A percentile compares a stretch with the other conserved stretches of the same genome.
phyloP scores from a whole-genome alignment of 352 stramenopile genomes.

The Elongisporangium undulatum region DNA sequence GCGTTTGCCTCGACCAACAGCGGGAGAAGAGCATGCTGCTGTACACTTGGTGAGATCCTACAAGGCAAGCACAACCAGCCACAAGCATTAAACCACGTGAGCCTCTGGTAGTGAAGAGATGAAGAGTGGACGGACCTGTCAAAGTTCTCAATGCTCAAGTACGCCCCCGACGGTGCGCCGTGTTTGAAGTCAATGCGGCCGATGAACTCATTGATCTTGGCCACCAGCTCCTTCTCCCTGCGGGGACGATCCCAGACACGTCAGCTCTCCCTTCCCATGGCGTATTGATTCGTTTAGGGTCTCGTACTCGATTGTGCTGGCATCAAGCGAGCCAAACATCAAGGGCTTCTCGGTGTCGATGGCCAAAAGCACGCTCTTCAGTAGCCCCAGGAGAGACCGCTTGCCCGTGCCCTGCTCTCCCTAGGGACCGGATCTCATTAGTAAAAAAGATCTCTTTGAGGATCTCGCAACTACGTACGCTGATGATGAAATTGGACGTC shows the following conservation, averaged over 20 bases:
- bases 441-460: not conserved
- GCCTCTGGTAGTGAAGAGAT: not conserved
- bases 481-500: conserved; percentile 65
- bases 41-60: conserved; percentile 47
- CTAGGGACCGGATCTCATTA: conserved; percentile 13
- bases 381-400: conserved; percentile 35
- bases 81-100: not conserved
- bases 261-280: too few species aligned
- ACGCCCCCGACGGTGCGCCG: conserved; percentile 10
- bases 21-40: conserved; percentile 63
- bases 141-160: conserved; percentile 55
- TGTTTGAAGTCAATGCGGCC: conserved; percentile 16
- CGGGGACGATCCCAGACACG: not conserved
- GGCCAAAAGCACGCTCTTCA: conserved; percentile 22
- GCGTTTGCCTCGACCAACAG: conserved; percentile 37
- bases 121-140: conserved; percentile 24
- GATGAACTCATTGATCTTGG: conserved; percentile 25
- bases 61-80: too few species aligned
- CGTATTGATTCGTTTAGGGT: too few species aligned
- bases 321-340: conserved; percentile 10
- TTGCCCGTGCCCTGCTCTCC: conserved; percentile 49
- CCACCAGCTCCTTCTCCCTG: conserved; percentile 41
- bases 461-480: conserved; percentile 18
- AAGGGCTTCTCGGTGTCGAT: conserved; percentile 14
- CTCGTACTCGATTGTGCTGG: conserved; percentile 15